Base-by-base conservation (phyloP, 169 alveolate species). In the Babesia bigemina region DNA sequence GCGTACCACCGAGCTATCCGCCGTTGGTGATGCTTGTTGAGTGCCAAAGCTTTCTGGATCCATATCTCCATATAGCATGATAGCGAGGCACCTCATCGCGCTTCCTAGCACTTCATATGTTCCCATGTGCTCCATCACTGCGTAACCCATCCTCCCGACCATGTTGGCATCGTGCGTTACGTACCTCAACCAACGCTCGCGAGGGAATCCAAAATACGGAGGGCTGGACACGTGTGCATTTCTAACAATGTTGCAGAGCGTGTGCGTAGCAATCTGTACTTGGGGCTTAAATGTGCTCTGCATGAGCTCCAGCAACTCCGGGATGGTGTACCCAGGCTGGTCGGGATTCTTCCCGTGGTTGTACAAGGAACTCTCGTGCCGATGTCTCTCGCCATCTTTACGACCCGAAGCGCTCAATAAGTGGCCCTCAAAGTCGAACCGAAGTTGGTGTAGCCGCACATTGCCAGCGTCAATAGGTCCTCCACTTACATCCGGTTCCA, bases 261-360 rank as follows among this genome's bases (percentile, higher is more conserved):
- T 53, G 16, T 82, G 72, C 16, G 85, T 58, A 21, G 92, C 72
- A 33, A 90, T 83, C 36, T 85, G 86, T 17, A 82, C 92, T 59
- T 90, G 94, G 56, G 84, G 88, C 63, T 58, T 78, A 74, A 84
- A 78, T 12, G 90, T 55, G 70, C 94, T 90, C 67, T 90, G 92
- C 50, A 83, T 65, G 45, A 90, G 88, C 70, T 59, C 70, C 42
- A 90, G 48, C 24, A 90, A 24, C 69, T 90, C 94, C 13, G 92
- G 91, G 2, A 90, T 48, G n/a, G 94, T 90, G 71, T 90, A 90
- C 12, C 93, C 93, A 19, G 92, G 83, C 53, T 82, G 79, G 26
- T 82, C 72, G 16, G 93, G 89, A 24, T 88, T 91, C 44, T 65
- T 73, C 26, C 90, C 90, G 71, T 88, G 93, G 84, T 84, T 88